phyloP scores from a whole-genome alignment of 371 early-diverging fungal species.

The Rhizopus delemar region DNA sequence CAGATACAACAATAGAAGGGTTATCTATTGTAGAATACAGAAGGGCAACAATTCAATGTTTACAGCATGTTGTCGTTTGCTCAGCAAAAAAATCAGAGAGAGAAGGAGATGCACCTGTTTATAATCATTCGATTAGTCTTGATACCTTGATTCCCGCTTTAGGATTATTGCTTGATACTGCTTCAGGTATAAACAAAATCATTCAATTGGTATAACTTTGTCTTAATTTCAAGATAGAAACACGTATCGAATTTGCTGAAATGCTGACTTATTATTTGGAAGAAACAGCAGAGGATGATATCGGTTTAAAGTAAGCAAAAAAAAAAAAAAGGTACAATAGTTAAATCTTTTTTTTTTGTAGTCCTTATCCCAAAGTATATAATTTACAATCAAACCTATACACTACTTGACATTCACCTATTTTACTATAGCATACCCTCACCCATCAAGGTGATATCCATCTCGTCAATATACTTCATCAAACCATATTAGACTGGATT shows the following conservation, averaged over 20 bases:
- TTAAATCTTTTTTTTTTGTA: slow-evolving; percentile 15
- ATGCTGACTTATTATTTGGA: slow-evolving; percentile 40
- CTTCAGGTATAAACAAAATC: slow-evolving; percentile 21
- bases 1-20: slow-evolving; percentile 41
- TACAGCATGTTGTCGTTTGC: slow-evolving; percentile 23
- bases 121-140: slow-evolving; percentile 23
- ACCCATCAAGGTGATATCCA: slow-evolving; percentile 46
- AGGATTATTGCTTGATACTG: slow-evolving; percentile 33
- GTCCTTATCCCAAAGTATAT: slow-evolving; percentile 32
- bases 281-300: slow-evolving; percentile 33
- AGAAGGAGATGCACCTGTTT: slow-evolving; percentile 17
- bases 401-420: neutral
- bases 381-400: neutral
- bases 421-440: slow-evolving; percentile 23
- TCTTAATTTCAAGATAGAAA: slow-evolving; percentile 20
- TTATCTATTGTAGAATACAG: slow-evolving; percentile 50
- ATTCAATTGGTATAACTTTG: neutral
- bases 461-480: slow-evolving; percentile 57
- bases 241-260: slow-evolving; percentile 37
- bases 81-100: slow-evolving; percentile 12
- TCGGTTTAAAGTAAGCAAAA: slow-evolving; percentile 31
- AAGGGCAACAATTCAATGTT: slow-evolving; percentile 45
- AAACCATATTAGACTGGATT: slow-evolving; percentile 61
- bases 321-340: neutral
- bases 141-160: slow-evolving; percentile 46